Conservation (phyloP, 768 basidiomycete species). For the Rhizopogon roseolus region DNA sequence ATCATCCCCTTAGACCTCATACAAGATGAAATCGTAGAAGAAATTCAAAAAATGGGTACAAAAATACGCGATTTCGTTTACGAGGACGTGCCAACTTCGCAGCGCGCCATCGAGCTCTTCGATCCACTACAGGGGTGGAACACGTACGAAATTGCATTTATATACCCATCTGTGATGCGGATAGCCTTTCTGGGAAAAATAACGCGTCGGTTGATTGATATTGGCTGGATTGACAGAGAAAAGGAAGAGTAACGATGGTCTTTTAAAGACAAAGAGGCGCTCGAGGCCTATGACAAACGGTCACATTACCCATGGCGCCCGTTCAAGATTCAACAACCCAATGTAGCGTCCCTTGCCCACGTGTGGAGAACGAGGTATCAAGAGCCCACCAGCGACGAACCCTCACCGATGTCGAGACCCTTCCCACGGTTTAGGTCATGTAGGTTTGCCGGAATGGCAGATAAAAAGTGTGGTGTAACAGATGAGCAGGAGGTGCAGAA, state of each 20-base stretch:
- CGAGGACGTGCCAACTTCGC: slow-evolving; percentile 14
- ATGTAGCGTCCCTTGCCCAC: slow-evolving; percentile 19
- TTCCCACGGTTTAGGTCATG: slow-evolving; percentile 14
- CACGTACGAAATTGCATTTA: slow-evolving; percentile 22
- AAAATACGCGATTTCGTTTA: slow-evolving; percentile 28
- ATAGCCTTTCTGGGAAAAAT: slow-evolving; percentile 16
- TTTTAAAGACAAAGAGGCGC: slow-evolving; percentile 19
- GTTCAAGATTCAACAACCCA: slow-evolving; percentile 17
- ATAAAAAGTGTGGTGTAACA: slow-evolving; percentile 20
- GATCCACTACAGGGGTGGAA: slow-evolving; percentile 27
- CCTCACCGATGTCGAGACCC: slow-evolving; percentile 16
- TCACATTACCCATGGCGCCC: slow-evolving; percentile 24
- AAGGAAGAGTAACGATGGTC: slow-evolving; percentile 20
- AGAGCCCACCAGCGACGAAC: slow-evolving; percentile 26
- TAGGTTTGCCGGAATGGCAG: slow-evolving; percentile 8
- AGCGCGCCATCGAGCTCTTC: slow-evolving; percentile 22
- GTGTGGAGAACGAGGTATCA: slow-evolving; percentile 24
- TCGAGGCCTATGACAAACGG: slow-evolving; percentile 19
- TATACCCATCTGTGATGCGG: slow-evolving; percentile 13
- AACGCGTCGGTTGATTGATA: slow-evolving; percentile 24
- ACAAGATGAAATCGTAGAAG: slow-evolving; percentile 27
- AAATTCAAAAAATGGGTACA: slow-evolving; percentile 23
- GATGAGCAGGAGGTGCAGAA: slow-evolving; percentile 8
- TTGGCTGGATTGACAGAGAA: slow-evolving; percentile 22
- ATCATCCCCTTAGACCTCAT: slow-evolving; percentile 29